A percentile compares a stretch with the other conserved stretches of the same genome.
These are phyloP conservation scores for Kregervanrija delftensis DNA, from an alignment of 805 yeast species.

Conservation along the genomic window DNA sequence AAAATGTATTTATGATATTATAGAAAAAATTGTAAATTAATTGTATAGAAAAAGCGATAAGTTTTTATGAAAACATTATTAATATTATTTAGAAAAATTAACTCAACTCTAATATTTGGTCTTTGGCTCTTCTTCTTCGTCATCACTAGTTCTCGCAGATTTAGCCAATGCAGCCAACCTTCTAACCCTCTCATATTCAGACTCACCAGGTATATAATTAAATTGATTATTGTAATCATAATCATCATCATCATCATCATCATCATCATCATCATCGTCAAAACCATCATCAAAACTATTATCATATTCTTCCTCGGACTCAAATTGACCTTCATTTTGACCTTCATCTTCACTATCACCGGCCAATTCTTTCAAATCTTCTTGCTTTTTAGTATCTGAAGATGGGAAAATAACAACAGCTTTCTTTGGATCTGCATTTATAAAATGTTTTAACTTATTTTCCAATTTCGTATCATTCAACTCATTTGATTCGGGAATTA, in stretches of 20 bases:
- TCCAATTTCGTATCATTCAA: conserved; percentile 16
- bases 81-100: neutral
- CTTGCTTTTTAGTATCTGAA: neutral
- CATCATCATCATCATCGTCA: conserved; percentile 18
- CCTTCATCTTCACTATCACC: neutral
- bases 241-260: conserved; percentile 14
- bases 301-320: conserved; percentile 8
- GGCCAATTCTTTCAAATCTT: neutral
- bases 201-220: conserved; percentile 13
- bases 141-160: conserved; percentile 27
- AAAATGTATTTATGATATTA: too few relatives aligned
- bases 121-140: conserved; percentile 29
- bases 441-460: conserved; percentile 18
- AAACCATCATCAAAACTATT: conserved; percentile 20
- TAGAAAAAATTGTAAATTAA: too few relatives aligned
- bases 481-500: conserved; percentile 15
- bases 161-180: conserved; percentile 24
- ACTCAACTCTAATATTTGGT: conserved; percentile 4
- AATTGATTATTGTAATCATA: conserved; percentile 3
- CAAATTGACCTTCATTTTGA: conserved; percentile 14
- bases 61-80: neutral
- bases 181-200: conserved; percentile 23
- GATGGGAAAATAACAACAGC: conserved; percentile 12
- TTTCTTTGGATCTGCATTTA: conserved; percentile 19
- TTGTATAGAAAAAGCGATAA: neutral